Percentiles rank a stretch among this genome's conserved stretches.
These are phyloP conservation scores for Brassica balearica DNA, from an alignment of 441 rosid genomes.

Conservation along the genomic window DNA sequence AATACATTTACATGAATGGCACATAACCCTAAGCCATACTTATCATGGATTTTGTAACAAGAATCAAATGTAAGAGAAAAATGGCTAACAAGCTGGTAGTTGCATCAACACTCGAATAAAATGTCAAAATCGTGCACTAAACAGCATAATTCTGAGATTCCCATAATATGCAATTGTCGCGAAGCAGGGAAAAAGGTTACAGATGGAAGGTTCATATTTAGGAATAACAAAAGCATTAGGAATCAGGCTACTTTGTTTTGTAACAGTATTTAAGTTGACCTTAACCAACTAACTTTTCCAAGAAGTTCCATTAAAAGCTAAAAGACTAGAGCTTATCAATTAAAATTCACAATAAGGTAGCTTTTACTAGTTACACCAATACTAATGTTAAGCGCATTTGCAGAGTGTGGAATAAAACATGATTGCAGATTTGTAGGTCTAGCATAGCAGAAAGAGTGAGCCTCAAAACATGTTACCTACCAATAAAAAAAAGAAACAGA, in stretches of 20 bases:
- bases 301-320: conserved; percentile 8
- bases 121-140: conserved; percentile 25
- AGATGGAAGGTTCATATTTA: neutral
- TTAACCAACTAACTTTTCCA: conserved; percentile 14
- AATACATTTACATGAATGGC: conserved; percentile 17
- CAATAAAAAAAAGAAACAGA: conserved; percentile 8
- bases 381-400: conserved; percentile 13
- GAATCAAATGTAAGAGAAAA: neutral
- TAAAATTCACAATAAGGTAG: neutral
- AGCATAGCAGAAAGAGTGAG: conserved; percentile 10
- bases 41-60: conserved; percentile 17
- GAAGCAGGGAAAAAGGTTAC: conserved; percentile 15
- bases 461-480: neutral
- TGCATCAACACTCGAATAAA: conserved; percentile 23
- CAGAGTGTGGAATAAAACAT: neutral
- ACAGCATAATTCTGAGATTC: conserved; percentile 1
- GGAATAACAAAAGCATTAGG: neutral
- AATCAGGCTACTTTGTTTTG: neutral
- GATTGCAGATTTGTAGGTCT: conserved; percentile 21
- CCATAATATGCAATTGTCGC: neutral
- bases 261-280: neutral
- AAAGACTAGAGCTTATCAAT: neutral
- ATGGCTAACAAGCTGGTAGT: conserved; percentile 20
- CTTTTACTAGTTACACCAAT: conserved; percentile 16
- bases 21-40: neutral